Percentiles rank a stretch among this genome's conserved stretches.
Conservation (phyloP, 176 grass and related monocot genomes). For the Oryza meridionalis region DNA sequence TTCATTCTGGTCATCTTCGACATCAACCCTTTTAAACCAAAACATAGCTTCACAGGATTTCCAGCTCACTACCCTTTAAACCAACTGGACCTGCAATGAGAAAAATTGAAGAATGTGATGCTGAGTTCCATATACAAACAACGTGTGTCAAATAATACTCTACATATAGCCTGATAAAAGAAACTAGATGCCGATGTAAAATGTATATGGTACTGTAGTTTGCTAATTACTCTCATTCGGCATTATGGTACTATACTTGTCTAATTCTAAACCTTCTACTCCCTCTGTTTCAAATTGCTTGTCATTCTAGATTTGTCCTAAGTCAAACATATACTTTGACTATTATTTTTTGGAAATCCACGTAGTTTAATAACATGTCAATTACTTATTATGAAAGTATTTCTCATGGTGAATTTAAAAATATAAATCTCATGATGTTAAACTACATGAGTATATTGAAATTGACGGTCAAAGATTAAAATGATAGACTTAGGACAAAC, state of each 20-base stretch:
- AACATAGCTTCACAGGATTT: slow-evolving; percentile 24
- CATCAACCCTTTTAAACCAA: slow-evolving; percentile 21
- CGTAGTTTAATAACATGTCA: too few species aligned
- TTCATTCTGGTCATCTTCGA: slow-evolving; percentile 39
- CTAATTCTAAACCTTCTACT: neutral
- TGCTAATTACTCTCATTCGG: neutral
- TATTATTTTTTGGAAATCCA: too few species aligned
- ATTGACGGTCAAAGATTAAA: too few species aligned
- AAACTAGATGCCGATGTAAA: neutral
- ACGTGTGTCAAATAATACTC: neutral
- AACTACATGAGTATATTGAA: too few species aligned
- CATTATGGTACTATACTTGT: neutral
- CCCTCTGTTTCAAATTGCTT: too few species aligned
- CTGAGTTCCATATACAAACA: neutral
- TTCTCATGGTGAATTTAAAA: too few species aligned
- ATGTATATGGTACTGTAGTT: neutral
- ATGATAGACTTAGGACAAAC: too few species aligned
- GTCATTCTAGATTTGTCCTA: too few species aligned
- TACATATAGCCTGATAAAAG: neutral
- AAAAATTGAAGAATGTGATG: neutral
- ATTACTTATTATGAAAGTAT: too few species aligned
- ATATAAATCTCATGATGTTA: too few species aligned
- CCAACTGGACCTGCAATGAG: slow-evolving; percentile 32
- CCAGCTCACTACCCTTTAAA: slow-evolving; percentile 3
- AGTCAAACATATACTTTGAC: too few species aligned